Conservation (phyloP, 78 protist species). For the Protostelium mycophagum region DNA sequence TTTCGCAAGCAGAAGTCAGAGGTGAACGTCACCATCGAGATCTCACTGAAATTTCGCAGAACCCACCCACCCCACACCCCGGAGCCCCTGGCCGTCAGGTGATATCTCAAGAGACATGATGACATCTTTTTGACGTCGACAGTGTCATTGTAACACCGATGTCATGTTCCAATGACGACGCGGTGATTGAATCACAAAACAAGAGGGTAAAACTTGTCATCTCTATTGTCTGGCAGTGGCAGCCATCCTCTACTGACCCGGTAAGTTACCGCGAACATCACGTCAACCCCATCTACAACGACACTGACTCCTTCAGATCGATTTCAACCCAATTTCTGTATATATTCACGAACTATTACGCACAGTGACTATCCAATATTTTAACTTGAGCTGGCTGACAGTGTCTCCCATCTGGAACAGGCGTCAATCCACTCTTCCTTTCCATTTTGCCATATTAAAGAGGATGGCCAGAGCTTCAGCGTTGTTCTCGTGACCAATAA, state of each 20-base stretch:
- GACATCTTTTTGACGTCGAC: too few relatives aligned
- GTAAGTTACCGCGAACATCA: background rate
- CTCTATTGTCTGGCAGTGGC: background rate
- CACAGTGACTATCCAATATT: background rate
- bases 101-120: too few relatives aligned
- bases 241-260: background rate
- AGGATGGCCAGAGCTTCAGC: background rate
- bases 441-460: background rate
- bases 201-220: background rate
- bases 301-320: background rate
- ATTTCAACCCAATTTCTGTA: background rate
- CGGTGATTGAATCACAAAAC: background rate
- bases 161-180: background rate
- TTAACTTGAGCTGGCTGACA: background rate
- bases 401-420: background rate
- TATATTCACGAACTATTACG: background rate
- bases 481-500: background rate
- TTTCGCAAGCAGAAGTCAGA: background rate
- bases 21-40: background rate
- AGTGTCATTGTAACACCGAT: background rate
- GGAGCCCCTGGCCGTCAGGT: background rate
- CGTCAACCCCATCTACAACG: background rate
- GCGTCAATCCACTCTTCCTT: background rate
- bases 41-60: background rate
- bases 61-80: background rate